These are phyloP conservation scores for Acer saccharum DNA, from an alignment of 345 rosid species.

Conservation along the genomic window DNA sequence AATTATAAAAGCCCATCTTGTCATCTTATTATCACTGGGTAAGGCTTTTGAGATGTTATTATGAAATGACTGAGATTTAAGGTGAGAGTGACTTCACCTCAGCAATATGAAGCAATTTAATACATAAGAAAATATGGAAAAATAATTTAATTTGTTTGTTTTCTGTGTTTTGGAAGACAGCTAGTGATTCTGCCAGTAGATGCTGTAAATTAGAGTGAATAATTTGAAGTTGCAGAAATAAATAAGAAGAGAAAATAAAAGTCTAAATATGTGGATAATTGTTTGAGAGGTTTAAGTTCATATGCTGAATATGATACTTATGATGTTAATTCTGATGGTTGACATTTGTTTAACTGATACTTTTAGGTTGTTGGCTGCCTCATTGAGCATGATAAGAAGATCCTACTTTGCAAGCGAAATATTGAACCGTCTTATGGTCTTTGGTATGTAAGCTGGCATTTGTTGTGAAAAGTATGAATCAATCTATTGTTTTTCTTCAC, in stretches of 20 bases:
- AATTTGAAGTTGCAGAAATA: neutral
- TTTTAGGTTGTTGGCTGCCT: constrained; percentile 95
- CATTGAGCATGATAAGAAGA: constrained; percentile 78
- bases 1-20: neutral
- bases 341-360: constrained; percentile 14
- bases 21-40: neutral
- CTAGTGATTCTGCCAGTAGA: neutral
- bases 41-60: constrained; percentile 1
- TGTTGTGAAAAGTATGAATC: neutral
- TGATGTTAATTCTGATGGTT: neutral
- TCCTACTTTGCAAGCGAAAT: constrained; percentile 95
- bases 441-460: constrained; percentile 48
- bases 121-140: neutral
- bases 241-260: neutral
- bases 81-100: neutral
- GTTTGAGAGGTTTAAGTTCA: neutral
- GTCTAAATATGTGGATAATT: neutral
- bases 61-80: neutral
- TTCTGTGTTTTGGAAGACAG: neutral
- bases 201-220: constrained; percentile 2
- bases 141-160: neutral
- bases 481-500: neutral
- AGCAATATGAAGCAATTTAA: constrained; percentile 3
- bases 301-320: neutral
- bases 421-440: constrained; percentile 93